Percentiles rank a stretch among this genome's conserved stretches.
Evolutionary conservation across 1,284 basidiomycete species (phyloP).

Genomic region (Boletus smithii): DNA sequence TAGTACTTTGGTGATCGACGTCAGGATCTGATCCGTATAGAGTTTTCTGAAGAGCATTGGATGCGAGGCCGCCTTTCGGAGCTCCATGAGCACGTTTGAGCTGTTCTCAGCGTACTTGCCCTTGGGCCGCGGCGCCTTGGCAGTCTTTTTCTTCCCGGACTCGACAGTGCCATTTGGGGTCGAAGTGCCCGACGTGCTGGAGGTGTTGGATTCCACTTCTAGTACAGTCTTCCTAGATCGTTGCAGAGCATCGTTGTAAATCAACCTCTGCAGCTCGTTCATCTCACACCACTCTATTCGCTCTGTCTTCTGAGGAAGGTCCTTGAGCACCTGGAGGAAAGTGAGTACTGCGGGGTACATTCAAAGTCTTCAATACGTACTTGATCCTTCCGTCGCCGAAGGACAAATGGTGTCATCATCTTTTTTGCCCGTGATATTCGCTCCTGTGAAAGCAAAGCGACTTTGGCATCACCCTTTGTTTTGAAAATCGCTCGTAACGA

Average conservation of each 20-base stretch:
- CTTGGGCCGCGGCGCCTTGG: slow-evolving; percentile 47
- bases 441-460: slow-evolving; percentile 84
- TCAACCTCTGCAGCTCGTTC: slow-evolving; percentile 77
- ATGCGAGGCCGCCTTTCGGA: slow-evolving; percentile 93
- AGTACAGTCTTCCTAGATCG: slow-evolving; percentile 82
- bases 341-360: slow-evolving; percentile 8
- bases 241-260: slow-evolving; percentile 84
- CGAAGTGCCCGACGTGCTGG: slow-evolving; percentile 37
- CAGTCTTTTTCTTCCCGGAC: slow-evolving; percentile 45
- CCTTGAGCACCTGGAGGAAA: slow-evolving; percentile 73
- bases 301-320: slow-evolving; percentile 90
- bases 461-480: slow-evolving; percentile 84
- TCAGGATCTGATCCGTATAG: slow-evolving; percentile 78
- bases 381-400: slow-evolving; percentile 92
- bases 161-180: slow-evolving; percentile 37
- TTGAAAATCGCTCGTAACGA: slow-evolving; percentile 95
- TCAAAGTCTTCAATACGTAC: slow-evolving; percentile 35
- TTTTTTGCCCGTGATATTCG: slow-evolving; percentile 93
- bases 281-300: slow-evolving; percentile 93
- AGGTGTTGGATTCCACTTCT: slow-evolving; percentile 44
- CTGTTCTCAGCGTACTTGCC: slow-evolving; percentile 74
- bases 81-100: slow-evolving; percentile 92
- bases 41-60: slow-evolving; percentile 90
- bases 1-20: slow-evolving; percentile 75
- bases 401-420: slow-evolving; percentile 99